Base-by-base conservation (phyloP, 176 grass and related monocot genomes). In the Thinopyrum elongatum region DNA sequence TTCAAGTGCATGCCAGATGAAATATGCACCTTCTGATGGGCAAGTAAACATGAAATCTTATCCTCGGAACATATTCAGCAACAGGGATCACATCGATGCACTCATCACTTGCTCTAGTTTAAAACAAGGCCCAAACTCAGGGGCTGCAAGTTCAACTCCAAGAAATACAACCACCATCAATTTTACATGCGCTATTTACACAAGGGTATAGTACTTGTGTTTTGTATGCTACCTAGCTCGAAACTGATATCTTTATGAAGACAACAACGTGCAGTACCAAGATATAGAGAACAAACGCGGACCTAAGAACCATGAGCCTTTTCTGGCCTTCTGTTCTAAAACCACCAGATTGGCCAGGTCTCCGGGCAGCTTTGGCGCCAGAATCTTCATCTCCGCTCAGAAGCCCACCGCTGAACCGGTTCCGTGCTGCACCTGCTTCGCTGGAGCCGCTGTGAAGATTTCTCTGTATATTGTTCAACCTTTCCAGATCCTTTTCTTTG, bases 241-340 rank as follows among this genome's bases (percentile, higher is more conserved):
- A 95, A 53, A 95, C 92, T n/a, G 93, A 95, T 62, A 98, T 90
- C 87, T 91, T 98, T 82, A 98, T 76, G 27, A 98, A 98, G 65
- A 98, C 93, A 7, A 98, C 36, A 9, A 98, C 34, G 72, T 95
- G 95, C 60, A 98, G 95, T 72, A 88, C 86, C 82, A 98, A 89
- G 81, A 95, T 88, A 65, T 95, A 98, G 72, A 98, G 59, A 81
- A 98, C 83, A 85, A 98, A 90, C 33, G 95, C 91, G 41, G 89
- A 95, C 83, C 93, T 88, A 85, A 98, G 85, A 87, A 95, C 65
- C 89, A 98, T 92, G 21, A 88, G 44, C 81, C 92, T 92, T 58
- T 92, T 88, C 42, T 82, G 87, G 81, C 83, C 87, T 83, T 98
- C 93, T 38, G 84, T 81, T 90, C 93, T 88, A 62, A 55, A 17